phyloP scores from a whole-genome alignment of 129 eudicot genomes.

The Artemisia tridentata region DNA sequence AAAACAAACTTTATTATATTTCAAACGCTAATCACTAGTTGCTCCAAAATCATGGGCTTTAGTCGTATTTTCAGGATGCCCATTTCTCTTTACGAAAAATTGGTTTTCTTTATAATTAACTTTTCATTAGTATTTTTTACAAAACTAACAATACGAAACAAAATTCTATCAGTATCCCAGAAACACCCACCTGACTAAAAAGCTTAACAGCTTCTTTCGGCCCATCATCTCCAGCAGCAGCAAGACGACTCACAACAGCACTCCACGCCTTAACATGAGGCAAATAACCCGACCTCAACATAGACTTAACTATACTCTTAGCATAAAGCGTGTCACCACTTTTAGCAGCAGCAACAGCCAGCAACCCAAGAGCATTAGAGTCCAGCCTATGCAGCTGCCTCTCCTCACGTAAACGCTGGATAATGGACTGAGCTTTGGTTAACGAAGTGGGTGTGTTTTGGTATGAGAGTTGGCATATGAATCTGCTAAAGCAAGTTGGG shows the following conservation, averaged over 20 bases:
- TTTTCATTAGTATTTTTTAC: no score
- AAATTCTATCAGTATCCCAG: no score
- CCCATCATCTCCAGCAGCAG: slow-evolving; percentile 71
- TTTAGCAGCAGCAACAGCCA: slow-evolving; percentile 82
- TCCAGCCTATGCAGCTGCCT: slow-evolving; percentile 92
- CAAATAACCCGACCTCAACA: slow-evolving; percentile 84
- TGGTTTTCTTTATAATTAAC: no score
- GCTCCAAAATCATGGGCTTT: no score
- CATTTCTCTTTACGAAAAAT: no score
- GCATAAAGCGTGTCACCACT: slow-evolving; percentile 78
- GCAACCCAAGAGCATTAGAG: slow-evolving; percentile 82
- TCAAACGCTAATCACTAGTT: no score
- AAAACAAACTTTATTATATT: no score
- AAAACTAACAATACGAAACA: no score
- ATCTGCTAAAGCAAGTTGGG: slow-evolving; percentile 85
- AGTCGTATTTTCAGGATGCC: no score
- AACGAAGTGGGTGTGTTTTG: slow-evolving; percentile 62
- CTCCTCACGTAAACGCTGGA: slow-evolving; percentile 75
- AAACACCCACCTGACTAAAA: slow-evolving; percentile 30
- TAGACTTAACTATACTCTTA: slow-evolving; percentile 69
- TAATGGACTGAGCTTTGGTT: slow-evolving; percentile 75
- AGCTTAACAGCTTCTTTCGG: slow-evolving; percentile 66
- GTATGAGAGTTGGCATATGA: slow-evolving; percentile 70
- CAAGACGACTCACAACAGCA: slow-evolving; percentile 75
- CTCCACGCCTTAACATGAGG: slow-evolving; percentile 99